Evolutionary conservation across 805 yeast species (phyloP), one percentile per base, ranked within the genome.

Genomic region (Cyberlindnera misumaiensis): DNA sequence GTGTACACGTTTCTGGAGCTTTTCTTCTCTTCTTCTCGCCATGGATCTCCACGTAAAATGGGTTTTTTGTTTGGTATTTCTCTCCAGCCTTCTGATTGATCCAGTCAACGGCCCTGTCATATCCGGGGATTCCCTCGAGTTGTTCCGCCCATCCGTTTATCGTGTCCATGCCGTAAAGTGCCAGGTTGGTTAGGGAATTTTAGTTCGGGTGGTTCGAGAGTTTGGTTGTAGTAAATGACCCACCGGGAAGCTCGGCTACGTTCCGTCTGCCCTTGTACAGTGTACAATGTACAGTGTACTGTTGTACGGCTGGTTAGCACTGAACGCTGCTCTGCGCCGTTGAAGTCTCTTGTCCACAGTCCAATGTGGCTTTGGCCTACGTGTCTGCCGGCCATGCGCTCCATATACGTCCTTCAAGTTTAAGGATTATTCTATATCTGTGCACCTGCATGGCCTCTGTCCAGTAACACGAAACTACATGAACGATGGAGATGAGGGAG

Each of bases 11-110:
- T 2, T 67, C 70, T 1, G 89, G 84, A 11, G 85, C 68, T 44
- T 72, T 71, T 26, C 87, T 67, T 43, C 77, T 70, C 35, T 70
- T 70, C 11, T 77, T 57, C 40, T 68, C 65, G 4, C 95, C 76
- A 51, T 71, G 65, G 39, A 64, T 52, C 25, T 60, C 63, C 34
- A 79, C 77, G 42, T 72, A 70, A 48, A 56, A 85, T 5, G 95
- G 95, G 48, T 85, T 79, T 36, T 70, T 75, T 3, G 77, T 71
- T 45, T 80, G 72, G 44, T 77, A 66, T 36, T 72, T 68, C n/a
- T 77, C 81, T 3, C 74, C 87, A 3, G 84, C 86, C 45, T 67
- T 71, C 28, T 76, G 84, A 47, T 80, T 78, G 72, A 76, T 78
- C 41, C 65, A 63, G 41, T 77, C 87, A 54, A 75, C 60, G 18